Percentiles rank a stretch among this genome's conserved stretches.
These are phyloP conservation scores for Lactarius sp. DNA, from an alignment of 768 basidiomycete species.

Conservation along the genomic window DNA sequence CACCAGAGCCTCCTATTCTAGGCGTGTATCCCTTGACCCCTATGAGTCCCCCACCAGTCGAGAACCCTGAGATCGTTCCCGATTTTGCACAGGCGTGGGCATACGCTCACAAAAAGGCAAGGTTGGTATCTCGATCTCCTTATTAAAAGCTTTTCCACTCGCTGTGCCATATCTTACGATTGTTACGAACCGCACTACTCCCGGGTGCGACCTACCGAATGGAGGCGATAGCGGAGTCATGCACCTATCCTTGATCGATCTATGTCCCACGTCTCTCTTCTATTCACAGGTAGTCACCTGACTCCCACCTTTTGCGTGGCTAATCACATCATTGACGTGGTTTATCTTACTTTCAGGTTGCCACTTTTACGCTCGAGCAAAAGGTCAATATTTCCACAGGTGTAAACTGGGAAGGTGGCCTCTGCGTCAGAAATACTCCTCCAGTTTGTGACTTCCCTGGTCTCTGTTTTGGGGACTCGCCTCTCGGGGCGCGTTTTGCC, in stretches of 20 bases:
- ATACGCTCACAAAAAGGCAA: conserved; percentile 52
- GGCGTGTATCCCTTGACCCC: conserved; percentile 51
- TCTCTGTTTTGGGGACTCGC: conserved; percentile 71
- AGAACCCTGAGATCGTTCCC: conserved; percentile 38
- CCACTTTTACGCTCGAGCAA: conserved; percentile 21
- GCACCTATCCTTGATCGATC: too few relatives aligned
- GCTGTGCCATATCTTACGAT: neutral
- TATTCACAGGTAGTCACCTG: too few relatives aligned
- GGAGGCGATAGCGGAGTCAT: too few relatives aligned
- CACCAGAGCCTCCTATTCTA: conserved; percentile 49
- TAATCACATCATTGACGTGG: neutral
- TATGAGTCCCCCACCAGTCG: conserved; percentile 49
- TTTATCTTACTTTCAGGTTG: conserved; percentile 1
- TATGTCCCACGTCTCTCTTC: too few relatives aligned
- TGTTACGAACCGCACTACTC: too few relatives aligned
- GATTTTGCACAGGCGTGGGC: conserved; percentile 53
- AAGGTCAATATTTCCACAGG: conserved; percentile 27
- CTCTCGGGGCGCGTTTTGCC: conserved; percentile 70
- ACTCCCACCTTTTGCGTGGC: too few relatives aligned
- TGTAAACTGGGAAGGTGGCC: conserved; percentile 53
- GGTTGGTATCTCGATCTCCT: neutral
- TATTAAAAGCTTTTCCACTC: neutral
- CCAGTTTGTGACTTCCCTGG: conserved; percentile 54
- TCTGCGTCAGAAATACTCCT: conserved; percentile 66
- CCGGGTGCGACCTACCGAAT: neutral